Evolutionary conservation across 371 early-diverging fungal species (phyloP), one percentile per base, ranked within the genome.

Genomic region (Rhizopus stolonifer): DNA sequence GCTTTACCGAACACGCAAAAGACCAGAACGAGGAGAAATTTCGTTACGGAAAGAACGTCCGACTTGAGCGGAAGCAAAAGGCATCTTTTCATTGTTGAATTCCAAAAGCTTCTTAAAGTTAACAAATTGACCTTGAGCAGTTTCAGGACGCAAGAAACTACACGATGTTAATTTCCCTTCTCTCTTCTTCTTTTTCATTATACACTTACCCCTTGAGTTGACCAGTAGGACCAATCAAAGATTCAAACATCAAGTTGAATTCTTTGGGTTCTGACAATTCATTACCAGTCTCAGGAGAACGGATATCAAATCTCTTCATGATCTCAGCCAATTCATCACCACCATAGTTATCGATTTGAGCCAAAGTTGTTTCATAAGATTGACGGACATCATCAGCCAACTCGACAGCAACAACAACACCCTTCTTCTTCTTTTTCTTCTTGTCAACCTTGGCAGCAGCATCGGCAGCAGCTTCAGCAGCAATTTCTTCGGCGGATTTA

Each of bases 11-110:
- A 99, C 99, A 61, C 99, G 90, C 56, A 99, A 81, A 18, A 99
- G 84, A 58, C 99, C 99, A 47, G 91, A 86, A 43, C 99, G 88
- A 46, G 99, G 99, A 45, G 96, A 93, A 56, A 99, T 99, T 74
- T 99, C 99, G 73, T 99, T 99, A 66, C 99, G 87, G 89, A 99
- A 99, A 25, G 96, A 92, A 58, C 95, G 95, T 64, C 99, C 99
- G 38, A 99, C 94, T 60, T 91, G 90, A 46, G 98, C 97, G 49
- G 98, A 97, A 23, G 98, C 99, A 79, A 99, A 99, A 21, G 99
- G 99, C 91, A 99, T 91, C 67, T 90, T 91, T 51, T 94, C 94
- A 68, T 94, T 94, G 83, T 99, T 99, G 79, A 90, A 94, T 69
- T 99, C 99, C 38, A 96, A 85, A 34, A 99, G 84, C 26, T 90